Evolutionary conservation across 306 rosid species (phyloP).

Genomic region (Rubus parviflorus): DNA sequence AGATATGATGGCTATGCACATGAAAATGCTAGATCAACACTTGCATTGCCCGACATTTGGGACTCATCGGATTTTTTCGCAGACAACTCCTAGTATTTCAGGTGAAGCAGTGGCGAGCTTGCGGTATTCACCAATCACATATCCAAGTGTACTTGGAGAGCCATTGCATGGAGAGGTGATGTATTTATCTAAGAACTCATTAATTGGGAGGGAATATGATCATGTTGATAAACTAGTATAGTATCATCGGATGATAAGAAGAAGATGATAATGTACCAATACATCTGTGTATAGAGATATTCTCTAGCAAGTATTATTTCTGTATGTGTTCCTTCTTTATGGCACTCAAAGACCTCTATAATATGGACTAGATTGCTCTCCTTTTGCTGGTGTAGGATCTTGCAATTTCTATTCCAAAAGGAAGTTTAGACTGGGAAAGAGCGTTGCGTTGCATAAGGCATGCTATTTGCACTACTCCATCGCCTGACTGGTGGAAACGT

Average conservation of each 20-base stretch:
- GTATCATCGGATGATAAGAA: slow-evolving; percentile 4
- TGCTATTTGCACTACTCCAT: slow-evolving; percentile 88
- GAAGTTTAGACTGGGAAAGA: slow-evolving; percentile 99
- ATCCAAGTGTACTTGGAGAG: slow-evolving; percentile 96
- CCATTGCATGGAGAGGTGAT: slow-evolving; percentile 97
- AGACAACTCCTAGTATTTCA: slow-evolving; percentile 59
- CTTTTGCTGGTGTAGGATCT: slow-evolving; percentile 61
- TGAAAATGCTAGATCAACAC: slow-evolving; percentile 99
- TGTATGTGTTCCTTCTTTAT: slow-evolving; percentile 6
- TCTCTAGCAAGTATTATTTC: slow-evolving; percentile 17
- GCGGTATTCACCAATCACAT: slow-evolving; percentile 89
- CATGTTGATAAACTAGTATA: background rate
- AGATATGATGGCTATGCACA: slow-evolving; percentile 99
- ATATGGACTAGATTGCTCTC: slow-evolving; percentile 23
- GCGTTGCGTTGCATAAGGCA: slow-evolving; percentile 95
- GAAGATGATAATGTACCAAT: background rate
- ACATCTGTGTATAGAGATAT: background rate
- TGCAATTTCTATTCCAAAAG: slow-evolving; percentile 79
- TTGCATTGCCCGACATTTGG: slow-evolving; percentile 98
- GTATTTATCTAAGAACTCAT: slow-evolving; percentile 29
- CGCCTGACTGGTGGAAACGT: slow-evolving; percentile 99
- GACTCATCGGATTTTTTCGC: slow-evolving; percentile 71
- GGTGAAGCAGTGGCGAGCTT: slow-evolving; percentile 60
- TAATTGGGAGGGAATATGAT: slow-evolving; percentile 16
- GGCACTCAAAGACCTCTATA: slow-evolving; percentile 14